phyloP scores from a whole-genome alignment of 305 asterid genomes.

The Fraxinus angustifolia region DNA sequence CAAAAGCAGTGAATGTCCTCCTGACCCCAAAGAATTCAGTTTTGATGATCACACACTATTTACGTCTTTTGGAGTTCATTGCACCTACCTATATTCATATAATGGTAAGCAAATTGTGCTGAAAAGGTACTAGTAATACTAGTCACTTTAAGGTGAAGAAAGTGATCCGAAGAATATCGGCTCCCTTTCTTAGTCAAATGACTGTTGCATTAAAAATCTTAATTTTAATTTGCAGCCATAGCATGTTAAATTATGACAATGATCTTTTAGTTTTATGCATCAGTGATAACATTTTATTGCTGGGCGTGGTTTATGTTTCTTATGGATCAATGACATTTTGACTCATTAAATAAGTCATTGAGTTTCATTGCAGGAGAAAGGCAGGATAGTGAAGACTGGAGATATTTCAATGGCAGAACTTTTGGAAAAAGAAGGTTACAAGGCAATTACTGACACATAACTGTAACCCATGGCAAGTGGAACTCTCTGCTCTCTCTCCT shows the following conservation, averaged over 20 bases:
- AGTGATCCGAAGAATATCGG: neutral
- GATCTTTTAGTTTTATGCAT: neutral
- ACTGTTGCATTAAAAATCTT: neutral
- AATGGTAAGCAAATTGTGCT: constrained; percentile 62
- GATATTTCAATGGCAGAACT: constrained; percentile 69
- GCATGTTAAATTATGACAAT: neutral
- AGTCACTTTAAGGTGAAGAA: neutral
- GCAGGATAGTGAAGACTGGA: constrained; percentile 80
- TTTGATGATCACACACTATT: constrained; percentile 91
- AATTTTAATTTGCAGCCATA: neutral
- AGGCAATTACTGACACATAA: constrained; percentile 52
- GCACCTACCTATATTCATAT: constrained; percentile 42
- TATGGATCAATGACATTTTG: neutral
- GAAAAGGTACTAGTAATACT: neutral
- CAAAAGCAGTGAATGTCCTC: constrained; percentile 73
- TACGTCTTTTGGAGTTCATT: constrained; percentile 79
- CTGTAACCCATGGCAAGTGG: neutral
- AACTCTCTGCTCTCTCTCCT: neutral
- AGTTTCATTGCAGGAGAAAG: constrained; percentile 59
- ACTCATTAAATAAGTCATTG: neutral
- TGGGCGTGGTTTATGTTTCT: neutral
- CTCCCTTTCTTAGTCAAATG: neutral
- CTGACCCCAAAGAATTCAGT: constrained; percentile 63
- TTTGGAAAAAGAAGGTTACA: constrained; percentile 82
- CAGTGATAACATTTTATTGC: neutral